Base-by-base conservation (phyloP, 768 basidiomycete species). In the Panellus pusillus region DNA sequence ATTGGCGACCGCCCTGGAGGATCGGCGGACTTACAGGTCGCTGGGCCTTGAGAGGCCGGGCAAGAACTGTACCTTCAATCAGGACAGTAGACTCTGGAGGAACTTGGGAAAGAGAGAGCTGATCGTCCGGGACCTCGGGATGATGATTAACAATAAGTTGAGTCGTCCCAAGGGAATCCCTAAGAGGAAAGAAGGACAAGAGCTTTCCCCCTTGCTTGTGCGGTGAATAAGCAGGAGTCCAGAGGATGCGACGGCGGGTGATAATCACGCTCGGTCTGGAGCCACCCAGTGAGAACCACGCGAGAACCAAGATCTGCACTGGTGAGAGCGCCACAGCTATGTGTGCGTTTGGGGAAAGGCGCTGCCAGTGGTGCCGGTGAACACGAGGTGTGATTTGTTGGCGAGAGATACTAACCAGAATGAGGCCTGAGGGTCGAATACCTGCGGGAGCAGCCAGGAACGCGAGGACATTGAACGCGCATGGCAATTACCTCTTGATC, bases 151-250 rank as follows among this genome's bases (percentile, higher is more conserved):
- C 78, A 66, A 92, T 79, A 54, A 98, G 84, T 70, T 98, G 94
- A 3, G 87, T 81, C 0, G 78, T 82, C 32, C 91, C 90, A 59
- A 79, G 78, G 39, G 85, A 77, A 70, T 95, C 93, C 64, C 83
- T 88, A 66, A 97, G 79, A 29, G 86, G 86, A 73, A 89, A 92
- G 76, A 98, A 98, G 52, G 89, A 89, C 62, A 93, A 72, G 46
- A 70, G 71, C 69, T 83, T 86, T 50, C 86, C 59, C 59, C 77
- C 69, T 86, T 86, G 29, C 91, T 93, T 74, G 65, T 65, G 55
- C 66, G 63, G 63, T 62, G 66, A 64, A 63, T 77, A 61, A 76
- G 70, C 61, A 60, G 64, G 58, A 57, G 56, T 65, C 60, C 56
- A 50, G 64, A 54, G 64, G 66, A 67, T 69, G 66, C 66, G 61